phyloP scores from a whole-genome alignment of 495 filamentous ascomycete species.

The Trichoderma parareesei region DNA sequence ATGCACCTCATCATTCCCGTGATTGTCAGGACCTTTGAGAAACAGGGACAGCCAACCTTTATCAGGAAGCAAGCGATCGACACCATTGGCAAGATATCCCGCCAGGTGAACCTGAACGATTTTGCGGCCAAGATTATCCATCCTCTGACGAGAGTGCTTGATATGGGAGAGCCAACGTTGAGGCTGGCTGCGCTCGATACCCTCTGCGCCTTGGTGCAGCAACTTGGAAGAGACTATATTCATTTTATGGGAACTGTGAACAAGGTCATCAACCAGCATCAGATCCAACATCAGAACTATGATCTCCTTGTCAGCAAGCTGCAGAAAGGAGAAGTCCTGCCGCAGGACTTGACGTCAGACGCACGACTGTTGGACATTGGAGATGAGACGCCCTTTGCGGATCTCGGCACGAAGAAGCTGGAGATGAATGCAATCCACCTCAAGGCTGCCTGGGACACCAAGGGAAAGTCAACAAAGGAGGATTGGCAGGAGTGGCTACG shows the following conservation, averaged over 20 bases:
- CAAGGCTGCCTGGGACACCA: constrained; percentile 95
- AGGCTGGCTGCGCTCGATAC: constrained; percentile 88
- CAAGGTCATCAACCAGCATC: constrained; percentile 60
- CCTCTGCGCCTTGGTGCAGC: constrained; percentile 88
- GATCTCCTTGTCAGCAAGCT: constrained; percentile 84
- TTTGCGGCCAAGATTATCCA: constrained; percentile 93
- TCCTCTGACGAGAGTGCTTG: constrained; percentile 71
- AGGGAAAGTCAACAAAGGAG: constrained; percentile 88
- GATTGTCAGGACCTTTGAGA: constrained; percentile 89
- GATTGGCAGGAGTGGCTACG: constrained; percentile 99
- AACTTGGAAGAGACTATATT: constrained; percentile 88
- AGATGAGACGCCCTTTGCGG: constrained; percentile 70
- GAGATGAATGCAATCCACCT: constrained; percentile 95
- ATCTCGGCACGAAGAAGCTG: constrained; percentile 85
- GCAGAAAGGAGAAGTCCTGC: constrained; percentile 85
- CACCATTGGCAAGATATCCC: constrained; percentile 85
- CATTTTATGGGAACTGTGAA: constrained; percentile 88
- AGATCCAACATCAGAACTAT: constrained; percentile 79
- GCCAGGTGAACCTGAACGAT: constrained; percentile 95
- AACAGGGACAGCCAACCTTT: constrained; percentile 62
- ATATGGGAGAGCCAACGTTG: constrained; percentile 58
- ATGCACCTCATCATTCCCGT: constrained; percentile 98
- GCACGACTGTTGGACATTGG: constrained; percentile 69
- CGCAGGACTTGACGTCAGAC: constrained; percentile 87
- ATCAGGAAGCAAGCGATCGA: constrained; percentile 87